A percentile compares a stretch with the other conserved stretches of the same genome.
Evolutionary conservation across 495 filamentous ascomycete species (phyloP).

Genomic region (Daldinia grandis): DNA sequence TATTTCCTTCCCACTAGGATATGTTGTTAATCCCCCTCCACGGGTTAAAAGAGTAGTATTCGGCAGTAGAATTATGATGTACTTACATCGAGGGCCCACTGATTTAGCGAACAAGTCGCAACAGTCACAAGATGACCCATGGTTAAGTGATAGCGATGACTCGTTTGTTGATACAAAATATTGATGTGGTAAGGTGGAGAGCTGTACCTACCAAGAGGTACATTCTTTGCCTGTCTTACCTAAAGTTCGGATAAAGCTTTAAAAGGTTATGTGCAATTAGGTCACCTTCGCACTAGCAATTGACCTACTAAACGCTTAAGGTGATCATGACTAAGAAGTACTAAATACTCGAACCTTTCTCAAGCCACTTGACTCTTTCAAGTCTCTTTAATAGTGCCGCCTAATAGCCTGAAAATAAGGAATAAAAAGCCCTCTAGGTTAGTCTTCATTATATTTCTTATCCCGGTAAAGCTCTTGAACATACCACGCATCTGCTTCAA

Average conservation of each 20-base stretch:
- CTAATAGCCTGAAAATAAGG: too few relatives aligned
- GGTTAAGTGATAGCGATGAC: neutral
- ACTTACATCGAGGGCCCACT: slow-evolving; percentile 79
- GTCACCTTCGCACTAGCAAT: neutral
- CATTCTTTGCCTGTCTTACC: neutral
- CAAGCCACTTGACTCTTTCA: too few relatives aligned
- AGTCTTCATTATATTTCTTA: neutral
- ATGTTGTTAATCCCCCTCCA: slow-evolving; percentile 50
- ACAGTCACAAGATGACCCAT: slow-evolving; percentile 54
- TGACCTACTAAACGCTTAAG: neutral
- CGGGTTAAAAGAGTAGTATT: slow-evolving; percentile 64
- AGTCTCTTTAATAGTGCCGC: too few relatives aligned
- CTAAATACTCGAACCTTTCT: neutral
- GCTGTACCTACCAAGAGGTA: neutral
- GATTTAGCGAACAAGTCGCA: slow-evolving; percentile 60
- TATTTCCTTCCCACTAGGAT: slow-evolving; percentile 72
- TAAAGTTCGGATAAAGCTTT: neutral
- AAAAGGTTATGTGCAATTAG: neutral
- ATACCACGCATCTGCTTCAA: neutral
- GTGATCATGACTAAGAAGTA: neutral
- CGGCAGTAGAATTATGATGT: slow-evolving; percentile 47
- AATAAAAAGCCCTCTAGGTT: too few relatives aligned
- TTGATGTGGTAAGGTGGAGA: neutral
- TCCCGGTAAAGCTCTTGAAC: neutral
- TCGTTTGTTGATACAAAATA: neutral